Percentiles rank a stretch among this genome's conserved stretches.
Evolutionary conservation across 371 early-diverging fungal species (phyloP).

Genomic region (Mucor racemosus): DNA sequence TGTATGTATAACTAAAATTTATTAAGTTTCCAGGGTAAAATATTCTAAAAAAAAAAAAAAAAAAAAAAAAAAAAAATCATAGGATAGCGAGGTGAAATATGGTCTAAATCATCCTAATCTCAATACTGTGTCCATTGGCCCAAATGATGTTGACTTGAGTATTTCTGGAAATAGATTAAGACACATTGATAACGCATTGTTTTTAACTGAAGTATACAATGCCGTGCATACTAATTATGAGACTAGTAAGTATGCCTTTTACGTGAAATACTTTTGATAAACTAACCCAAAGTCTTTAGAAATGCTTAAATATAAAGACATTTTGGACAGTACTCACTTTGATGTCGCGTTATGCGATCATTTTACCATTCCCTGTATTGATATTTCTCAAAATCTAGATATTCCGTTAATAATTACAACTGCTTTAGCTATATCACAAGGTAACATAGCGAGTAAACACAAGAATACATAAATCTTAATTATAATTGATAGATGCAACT

Average conservation of each 20-base stretch:
- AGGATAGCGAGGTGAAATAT: slow-evolving; percentile 24
- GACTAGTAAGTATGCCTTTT: neutral
- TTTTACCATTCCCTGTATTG: slow-evolving; percentile 15
- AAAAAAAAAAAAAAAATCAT: too few relatives aligned
- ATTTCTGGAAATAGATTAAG: neutral
- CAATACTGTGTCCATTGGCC: slow-evolving; percentile 6
- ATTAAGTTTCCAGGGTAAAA: too few relatives aligned
- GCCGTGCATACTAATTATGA: neutral
- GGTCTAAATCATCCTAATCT: slow-evolving; percentile 21
- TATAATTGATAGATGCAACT: slow-evolving; percentile 16
- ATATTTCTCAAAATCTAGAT: slow-evolving; percentile 4
- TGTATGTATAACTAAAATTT: neutral
- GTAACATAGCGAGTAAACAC: neutral
- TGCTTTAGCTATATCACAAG: neutral
- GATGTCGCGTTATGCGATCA: slow-evolving; percentile 25
- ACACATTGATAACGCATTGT: neutral
- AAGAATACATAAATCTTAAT: neutral
- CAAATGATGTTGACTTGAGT: neutral
- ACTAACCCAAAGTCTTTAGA: neutral
- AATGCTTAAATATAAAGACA: neutral
- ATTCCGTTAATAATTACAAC: slow-evolving; percentile 17
- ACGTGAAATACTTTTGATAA: neutral
- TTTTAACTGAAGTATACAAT: neutral
- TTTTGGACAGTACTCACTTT: neutral
- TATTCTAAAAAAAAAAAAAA: too few relatives aligned